phyloP scores from a whole-genome alignment of 495 filamentous ascomycete genomes.

The Penicillium psychrofluorescens region DNA sequence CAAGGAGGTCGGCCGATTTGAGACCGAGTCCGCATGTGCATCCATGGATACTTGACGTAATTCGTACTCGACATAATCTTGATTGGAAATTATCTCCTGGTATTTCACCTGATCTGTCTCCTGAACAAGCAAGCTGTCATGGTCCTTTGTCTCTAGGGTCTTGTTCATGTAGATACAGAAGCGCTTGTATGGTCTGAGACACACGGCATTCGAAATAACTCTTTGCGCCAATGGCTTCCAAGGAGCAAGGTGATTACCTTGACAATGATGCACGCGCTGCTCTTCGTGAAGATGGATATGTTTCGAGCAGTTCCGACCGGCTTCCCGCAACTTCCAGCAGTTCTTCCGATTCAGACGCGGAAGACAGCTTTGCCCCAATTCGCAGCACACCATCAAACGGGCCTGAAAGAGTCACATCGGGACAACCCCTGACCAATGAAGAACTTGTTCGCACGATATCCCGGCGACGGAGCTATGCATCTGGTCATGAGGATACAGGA shows the following conservation, averaged over 20 bases:
- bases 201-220: no score
- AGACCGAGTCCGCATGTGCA: conserved; percentile 1
- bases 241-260: no score
- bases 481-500: conserved; percentile 24
- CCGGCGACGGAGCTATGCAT: conserved; percentile 35
- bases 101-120: no score
- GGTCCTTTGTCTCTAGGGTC: no score
- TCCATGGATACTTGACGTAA: conserved; percentile 15
- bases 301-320: not conserved
- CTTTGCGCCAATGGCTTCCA: no score
- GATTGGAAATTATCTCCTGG: no score
- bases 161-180: no score
- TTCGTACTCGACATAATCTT: not conserved
- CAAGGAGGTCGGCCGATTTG: not conserved
- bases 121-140: no score
- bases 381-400: not conserved
- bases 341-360: not conserved
- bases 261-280: no score
- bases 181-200: no score
- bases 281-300: not conserved
- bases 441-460: conserved; percentile 45
- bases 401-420: not conserved
- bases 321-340: not conserved
- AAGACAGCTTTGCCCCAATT: conserved; percentile 1
- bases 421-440: conserved; percentile 32